phyloP scores from a whole-genome alignment of 1,139 yeast genomes.

The Candida sanyaensis region DNA sequence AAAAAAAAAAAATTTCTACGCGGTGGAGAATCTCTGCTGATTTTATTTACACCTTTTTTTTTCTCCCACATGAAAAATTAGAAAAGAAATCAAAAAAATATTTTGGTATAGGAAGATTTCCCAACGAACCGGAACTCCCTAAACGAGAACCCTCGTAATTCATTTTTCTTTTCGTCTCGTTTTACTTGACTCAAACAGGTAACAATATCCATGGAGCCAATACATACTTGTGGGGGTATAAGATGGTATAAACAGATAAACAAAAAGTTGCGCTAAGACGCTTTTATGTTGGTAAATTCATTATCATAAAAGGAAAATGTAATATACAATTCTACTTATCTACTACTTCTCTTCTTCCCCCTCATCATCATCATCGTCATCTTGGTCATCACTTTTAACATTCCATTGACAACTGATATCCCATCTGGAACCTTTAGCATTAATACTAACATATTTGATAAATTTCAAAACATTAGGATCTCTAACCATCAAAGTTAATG shows the following conservation, averaged over 20 bases:
- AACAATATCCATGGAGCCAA: background rate
- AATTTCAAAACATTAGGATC: constrained; percentile 87
- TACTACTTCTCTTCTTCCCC: constrained; percentile 7
- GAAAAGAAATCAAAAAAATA: background rate
- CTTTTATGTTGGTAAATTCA: background rate
- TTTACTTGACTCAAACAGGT: background rate
- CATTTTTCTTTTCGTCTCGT: background rate
- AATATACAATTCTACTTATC: background rate
- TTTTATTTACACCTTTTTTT: background rate
- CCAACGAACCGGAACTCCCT: background rate
- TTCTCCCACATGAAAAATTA: constrained; percentile 1
- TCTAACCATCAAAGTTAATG: constrained; percentile 72
- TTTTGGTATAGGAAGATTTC: background rate
- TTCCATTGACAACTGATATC: constrained; percentile 84
- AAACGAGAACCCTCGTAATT: background rate
- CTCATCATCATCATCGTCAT: constrained; percentile 20
- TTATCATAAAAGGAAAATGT: background rate
- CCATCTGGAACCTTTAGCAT: constrained; percentile 93
- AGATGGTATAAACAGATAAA: too few relatives aligned
- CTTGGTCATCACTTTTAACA: constrained; percentile 40
- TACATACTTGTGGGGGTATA: too few relatives aligned
- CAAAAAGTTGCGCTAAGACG: background rate
- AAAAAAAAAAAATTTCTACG: background rate
- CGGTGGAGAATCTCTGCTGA: background rate
- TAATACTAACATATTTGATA: constrained; percentile 85